Conservation (phyloP, 352 stramenopile species). For the Thraustotheca clavata region DNA sequence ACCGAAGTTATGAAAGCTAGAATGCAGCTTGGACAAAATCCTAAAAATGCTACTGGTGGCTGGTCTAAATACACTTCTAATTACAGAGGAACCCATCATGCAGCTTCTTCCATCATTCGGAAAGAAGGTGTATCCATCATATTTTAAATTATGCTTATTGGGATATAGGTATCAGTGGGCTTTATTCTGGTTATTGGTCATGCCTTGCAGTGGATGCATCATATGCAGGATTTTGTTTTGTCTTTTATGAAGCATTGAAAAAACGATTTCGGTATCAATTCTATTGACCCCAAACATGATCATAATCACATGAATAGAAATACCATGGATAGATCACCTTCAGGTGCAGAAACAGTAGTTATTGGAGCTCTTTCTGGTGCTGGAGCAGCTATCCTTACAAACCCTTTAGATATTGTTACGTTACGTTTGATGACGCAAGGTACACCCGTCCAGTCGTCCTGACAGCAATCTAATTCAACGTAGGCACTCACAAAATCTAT, state of each 20-base stretch:
- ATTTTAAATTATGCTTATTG: neutral
- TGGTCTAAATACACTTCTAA: conserved; percentile 61
- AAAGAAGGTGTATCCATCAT: conserved; percentile 39
- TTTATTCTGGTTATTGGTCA: conserved; percentile 67
- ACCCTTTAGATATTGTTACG: conserved; percentile 72
- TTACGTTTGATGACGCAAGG: conserved; percentile 77
- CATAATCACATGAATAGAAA: conserved; percentile 27
- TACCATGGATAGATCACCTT: conserved; percentile 32
- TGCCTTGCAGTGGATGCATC: conserved; percentile 74
- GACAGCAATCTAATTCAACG: neutral
- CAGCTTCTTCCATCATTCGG: conserved; percentile 47
- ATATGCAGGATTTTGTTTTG: conserved; percentile 72
- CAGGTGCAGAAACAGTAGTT: conserved; percentile 43
- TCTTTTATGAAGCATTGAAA: conserved; percentile 64
- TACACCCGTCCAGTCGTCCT: neutral
- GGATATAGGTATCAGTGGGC: conserved; percentile 23
- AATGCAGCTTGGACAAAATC: conserved; percentile 67
- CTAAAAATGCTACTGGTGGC: conserved; percentile 51
- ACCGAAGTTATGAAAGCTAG: conserved; percentile 75
- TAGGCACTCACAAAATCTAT: conserved; percentile 52
- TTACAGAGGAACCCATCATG: conserved; percentile 55
- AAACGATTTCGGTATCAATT: neutral
- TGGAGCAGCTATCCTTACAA: conserved; percentile 58
- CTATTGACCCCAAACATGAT: conserved; percentile 32
- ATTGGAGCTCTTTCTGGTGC: conserved; percentile 53